Evolutionary conservation across 2,329 filamentous ascomycete species (phyloP), one percentile per base, ranked within the genome.

Genomic region (Chaetomium olivaceum): DNA sequence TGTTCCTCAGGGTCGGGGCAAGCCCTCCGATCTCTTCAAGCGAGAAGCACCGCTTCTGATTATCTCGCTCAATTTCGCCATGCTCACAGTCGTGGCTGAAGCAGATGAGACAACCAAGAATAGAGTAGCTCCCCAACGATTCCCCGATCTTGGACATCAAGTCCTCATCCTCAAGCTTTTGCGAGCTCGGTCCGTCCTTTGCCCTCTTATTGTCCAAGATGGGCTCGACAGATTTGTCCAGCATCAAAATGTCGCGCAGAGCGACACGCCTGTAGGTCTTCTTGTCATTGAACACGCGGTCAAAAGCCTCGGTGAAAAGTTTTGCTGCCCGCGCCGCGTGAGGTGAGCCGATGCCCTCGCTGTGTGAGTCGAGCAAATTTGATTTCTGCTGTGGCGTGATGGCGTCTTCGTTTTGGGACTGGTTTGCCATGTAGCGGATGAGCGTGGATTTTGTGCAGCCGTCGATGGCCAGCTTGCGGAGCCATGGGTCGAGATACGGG

Each of bases 31-130:
- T 74, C 61, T 74, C 72, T 46, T 82, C 80, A n/a, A 86, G 77
- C 3, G 83, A 85, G 70, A 87, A 84, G 3, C 81, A 77, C 57
- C 80, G 83, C 39, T 82, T 80, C 70, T 85, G 83, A 66, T 84
- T 83, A 59, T 83, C 81, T 7, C 76, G 73, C 62, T 85, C 82
- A 60, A 86, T 87, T 62, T 87, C 85, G 55, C 85, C 85, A 68
- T 88, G 85, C 71, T 87, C 85, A 66, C 85, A 88, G 14, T 85
- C 86, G 72, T 87, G 82, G 59, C 83, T 83, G 71, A 81, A 84
- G 74, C 85, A 88, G 60, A 87, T 82, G n/a, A 86, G 75, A 69
- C 85, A 88, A 14, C 83, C 83, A 19, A 87, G 78, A 11, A 84
- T 79, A 36, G 81, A 80, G 71, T 87, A 86, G 1, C 83, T 87